Conservation (phyloP, 805 yeast species). For the Lachancea sp. region DNA sequence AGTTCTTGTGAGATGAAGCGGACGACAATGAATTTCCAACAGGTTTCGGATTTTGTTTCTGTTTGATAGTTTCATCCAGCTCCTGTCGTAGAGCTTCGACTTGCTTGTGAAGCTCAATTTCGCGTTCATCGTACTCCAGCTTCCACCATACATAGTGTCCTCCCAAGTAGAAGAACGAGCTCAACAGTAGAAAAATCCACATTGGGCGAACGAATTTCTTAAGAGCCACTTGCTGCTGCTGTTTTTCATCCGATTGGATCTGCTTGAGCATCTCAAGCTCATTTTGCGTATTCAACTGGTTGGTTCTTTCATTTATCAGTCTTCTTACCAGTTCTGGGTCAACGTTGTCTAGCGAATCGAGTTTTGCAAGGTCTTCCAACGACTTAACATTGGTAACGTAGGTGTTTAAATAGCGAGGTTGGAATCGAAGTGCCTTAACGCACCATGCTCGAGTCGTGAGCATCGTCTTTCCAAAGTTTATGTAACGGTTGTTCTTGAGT, state of each 20-base stretch:
- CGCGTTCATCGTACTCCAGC: conserved; percentile 25
- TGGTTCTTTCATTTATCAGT: conserved; percentile 28
- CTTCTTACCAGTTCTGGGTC: conserved; percentile 29
- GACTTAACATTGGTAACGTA: conserved; percentile 14
- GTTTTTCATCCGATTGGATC: conserved; percentile 18
- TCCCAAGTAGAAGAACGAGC: conserved; percentile 26
- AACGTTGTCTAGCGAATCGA: conserved; percentile 28
- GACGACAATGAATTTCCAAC: too few relatives aligned
- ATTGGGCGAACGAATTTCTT: conserved; percentile 25
- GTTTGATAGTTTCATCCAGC: conserved; percentile 3
- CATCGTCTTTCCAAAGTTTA: background rate
- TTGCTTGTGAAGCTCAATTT: conserved; percentile 15
- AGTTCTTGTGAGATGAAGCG: too few relatives aligned
- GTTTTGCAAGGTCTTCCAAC: conserved; percentile 29
- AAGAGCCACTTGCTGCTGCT: conserved; percentile 15
- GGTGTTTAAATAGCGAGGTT: conserved; percentile 1
- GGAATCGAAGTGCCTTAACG: background rate
- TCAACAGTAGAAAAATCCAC: conserved; percentile 29
- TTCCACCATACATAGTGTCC: conserved; percentile 29
- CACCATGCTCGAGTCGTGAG: background rate
- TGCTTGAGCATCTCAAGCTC: conserved; percentile 26
- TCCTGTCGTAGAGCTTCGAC: conserved; percentile 14
- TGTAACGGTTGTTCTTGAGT: too few relatives aligned
- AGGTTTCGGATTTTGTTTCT: background rate
- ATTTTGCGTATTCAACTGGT: conserved; percentile 24